These are phyloP conservation scores for Simmondsia chinensis DNA, from an alignment of 148 eudicot species.

Conservation along the genomic window DNA sequence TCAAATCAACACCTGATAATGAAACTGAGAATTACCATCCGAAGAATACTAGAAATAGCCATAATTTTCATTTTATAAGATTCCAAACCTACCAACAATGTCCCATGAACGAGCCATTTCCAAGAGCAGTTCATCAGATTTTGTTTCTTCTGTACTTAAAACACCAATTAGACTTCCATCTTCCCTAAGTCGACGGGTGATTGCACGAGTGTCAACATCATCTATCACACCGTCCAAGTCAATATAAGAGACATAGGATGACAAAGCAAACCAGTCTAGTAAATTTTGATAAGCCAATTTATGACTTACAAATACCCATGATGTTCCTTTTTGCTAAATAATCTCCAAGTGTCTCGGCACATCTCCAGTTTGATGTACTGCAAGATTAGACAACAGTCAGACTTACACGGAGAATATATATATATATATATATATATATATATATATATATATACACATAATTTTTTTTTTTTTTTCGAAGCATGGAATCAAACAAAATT, in stretches of 20 bases:
- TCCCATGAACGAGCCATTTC: slow-evolving; percentile 83
- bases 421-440: too few relatives aligned
- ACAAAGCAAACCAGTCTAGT: too few relatives aligned
- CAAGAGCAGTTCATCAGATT: slow-evolving; percentile 75
- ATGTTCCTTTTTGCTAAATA: slow-evolving; percentile 81
- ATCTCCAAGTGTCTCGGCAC: slow-evolving; percentile 63
- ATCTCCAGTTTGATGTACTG: slow-evolving; percentile 94
- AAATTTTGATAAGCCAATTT: not conserved
- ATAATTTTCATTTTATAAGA: not conserved
- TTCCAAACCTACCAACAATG: slow-evolving; percentile 61
- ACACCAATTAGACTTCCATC: slow-evolving; percentile 99
- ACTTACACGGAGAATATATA: not conserved
- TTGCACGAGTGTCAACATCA: slow-evolving; percentile 97
- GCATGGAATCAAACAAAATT: too few relatives aligned
- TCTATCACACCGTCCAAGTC: slow-evolving; percentile 29
- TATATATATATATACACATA: too few relatives aligned
- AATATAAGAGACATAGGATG: too few relatives aligned
- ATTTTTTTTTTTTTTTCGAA: too few relatives aligned
- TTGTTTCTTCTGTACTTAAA: slow-evolving; percentile 75
- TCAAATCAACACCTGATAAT: slow-evolving; percentile 76
- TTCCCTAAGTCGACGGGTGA: slow-evolving; percentile 84
- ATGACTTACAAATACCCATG: slow-evolving; percentile 91
- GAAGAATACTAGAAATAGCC: not conserved
- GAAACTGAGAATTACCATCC: slow-evolving; percentile 2
- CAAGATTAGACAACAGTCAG: slow-evolving; percentile 4